phyloP scores from a whole-genome alignment of 164 flowering plant species.

The grape (Vitis vinifera) region DNA sequence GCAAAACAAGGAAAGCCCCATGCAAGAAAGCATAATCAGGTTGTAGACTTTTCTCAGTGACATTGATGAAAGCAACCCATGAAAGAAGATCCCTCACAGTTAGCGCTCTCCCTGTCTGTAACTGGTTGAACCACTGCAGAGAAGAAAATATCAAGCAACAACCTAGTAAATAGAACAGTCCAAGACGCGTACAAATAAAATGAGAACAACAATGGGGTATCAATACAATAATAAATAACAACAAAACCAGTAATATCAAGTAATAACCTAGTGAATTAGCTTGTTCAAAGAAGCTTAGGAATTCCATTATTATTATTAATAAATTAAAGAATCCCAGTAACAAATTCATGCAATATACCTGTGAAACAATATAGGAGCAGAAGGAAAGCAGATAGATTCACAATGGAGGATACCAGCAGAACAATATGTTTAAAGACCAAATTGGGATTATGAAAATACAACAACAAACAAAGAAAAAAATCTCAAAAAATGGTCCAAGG shows the following conservation, averaged over 20 bases:
- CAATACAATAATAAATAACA: too few relatives aligned
- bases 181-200: too few relatives aligned
- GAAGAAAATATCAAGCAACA: slow-evolving; percentile 4
- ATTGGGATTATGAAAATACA: neutral
- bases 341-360: too few relatives aligned
- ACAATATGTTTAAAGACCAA: too few relatives aligned
- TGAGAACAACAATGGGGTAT: too few relatives aligned
- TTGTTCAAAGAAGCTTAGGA: too few relatives aligned
- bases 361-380: too few relatives aligned
- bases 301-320: too few relatives aligned
- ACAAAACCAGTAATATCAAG: neutral
- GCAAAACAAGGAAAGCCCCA: slow-evolving; percentile 90
- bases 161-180: neutral
- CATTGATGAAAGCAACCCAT: slow-evolving; percentile 79
- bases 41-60: slow-evolving; percentile 42
- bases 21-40: slow-evolving; percentile 67
- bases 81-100: slow-evolving; percentile 94
- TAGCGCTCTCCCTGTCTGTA: slow-evolving; percentile 63
- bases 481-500: too few relatives aligned
- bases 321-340: too few relatives aligned
- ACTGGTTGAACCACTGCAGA: slow-evolving; percentile 77
- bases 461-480: neutral
- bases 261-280: neutral
- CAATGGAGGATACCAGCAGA: too few relatives aligned
- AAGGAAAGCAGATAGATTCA: neutral